Conservation (phyloP, 306 rosid genomes). For the Lotus japonicus region DNA sequence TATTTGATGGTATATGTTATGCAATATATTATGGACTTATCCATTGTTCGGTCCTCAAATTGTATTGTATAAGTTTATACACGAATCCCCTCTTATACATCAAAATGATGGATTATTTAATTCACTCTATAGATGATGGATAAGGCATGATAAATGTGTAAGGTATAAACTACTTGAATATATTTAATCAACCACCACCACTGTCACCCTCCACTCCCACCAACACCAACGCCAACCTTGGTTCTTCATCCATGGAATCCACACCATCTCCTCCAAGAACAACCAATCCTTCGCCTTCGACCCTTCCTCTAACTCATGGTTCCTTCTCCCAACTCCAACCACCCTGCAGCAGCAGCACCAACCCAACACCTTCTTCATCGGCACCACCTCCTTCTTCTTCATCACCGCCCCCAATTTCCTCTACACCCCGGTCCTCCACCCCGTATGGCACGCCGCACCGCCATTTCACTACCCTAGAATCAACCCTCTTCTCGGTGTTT, state of each 20-base stretch:
- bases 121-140: no score
- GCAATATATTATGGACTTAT: no score
- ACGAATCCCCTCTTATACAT: no score
- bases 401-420: constrained; percentile 54
- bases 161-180: no score
- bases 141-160: no score
- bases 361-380: constrained; percentile 51
- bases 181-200: no score
- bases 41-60: no score
- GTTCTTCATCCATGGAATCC: constrained; percentile 82
- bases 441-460: constrained; percentile 39
- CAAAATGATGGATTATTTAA: no score
- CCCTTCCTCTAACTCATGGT: constrained; percentile 60
- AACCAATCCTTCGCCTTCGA: constrained; percentile 81
- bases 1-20: no score
- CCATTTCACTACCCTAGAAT: constrained; percentile 59
- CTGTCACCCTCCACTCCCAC: background rate
- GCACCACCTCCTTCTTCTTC: constrained; percentile 56
- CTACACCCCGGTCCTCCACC: constrained; percentile 44
- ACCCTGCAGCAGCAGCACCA: background rate
- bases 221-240: constrained; percentile 50
- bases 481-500: constrained; percentile 77
- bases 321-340: constrained; percentile 45
- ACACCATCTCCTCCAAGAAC: constrained; percentile 68
- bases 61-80: no score